These are phyloP conservation scores for Aspergillus leporis DNA, from an alignment of 495 filamentous ascomycete genomes.

Conservation along the genomic window DNA sequence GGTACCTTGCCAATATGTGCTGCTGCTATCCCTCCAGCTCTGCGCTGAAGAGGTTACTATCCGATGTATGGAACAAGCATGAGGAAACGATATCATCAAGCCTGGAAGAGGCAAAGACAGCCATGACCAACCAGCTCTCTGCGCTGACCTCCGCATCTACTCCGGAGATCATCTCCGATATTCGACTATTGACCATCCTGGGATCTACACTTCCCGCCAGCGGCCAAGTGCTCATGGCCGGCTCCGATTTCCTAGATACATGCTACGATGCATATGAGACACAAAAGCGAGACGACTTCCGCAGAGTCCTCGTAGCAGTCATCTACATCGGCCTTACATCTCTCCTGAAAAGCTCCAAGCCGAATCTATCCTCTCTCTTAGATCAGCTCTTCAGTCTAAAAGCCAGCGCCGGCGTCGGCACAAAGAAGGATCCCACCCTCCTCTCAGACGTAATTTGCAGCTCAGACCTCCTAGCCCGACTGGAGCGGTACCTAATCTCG, in stretches of 20 bases:
- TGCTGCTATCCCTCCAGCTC: slow-evolving; percentile 41
- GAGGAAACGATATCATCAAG: slow-evolving; percentile 35
- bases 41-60: slow-evolving; percentile 46
- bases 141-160: slow-evolving; percentile 37
- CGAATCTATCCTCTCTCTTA: slow-evolving; percentile 68
- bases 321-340: slow-evolving; percentile 71
- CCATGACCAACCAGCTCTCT: slow-evolving; percentile 50
- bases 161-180: slow-evolving; percentile 31
- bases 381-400: slow-evolving; percentile 85
- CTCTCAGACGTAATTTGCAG: slow-evolving; percentile 48
- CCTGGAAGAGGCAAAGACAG: slow-evolving; percentile 48
- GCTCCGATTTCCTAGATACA: slow-evolving; percentile 82
- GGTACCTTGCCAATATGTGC: slow-evolving; percentile 37
- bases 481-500: slow-evolving; percentile 57
- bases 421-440: slow-evolving; percentile 41
- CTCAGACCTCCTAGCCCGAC: slow-evolving; percentile 37
- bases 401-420: slow-evolving; percentile 57
- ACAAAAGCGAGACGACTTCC: slow-evolving; percentile 52
- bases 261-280: slow-evolving; percentile 64
- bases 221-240: slow-evolving; percentile 68
- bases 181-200: slow-evolving; percentile 43
- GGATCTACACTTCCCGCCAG: slow-evolving; percentile 34
- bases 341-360: slow-evolving; percentile 61
- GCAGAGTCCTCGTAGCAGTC: slow-evolving; percentile 64
- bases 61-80: slow-evolving; percentile 39